Evolutionary conservation across 768 basidiomycete genomes (phyloP).

Genomic region (Trametes gibbosa): DNA sequence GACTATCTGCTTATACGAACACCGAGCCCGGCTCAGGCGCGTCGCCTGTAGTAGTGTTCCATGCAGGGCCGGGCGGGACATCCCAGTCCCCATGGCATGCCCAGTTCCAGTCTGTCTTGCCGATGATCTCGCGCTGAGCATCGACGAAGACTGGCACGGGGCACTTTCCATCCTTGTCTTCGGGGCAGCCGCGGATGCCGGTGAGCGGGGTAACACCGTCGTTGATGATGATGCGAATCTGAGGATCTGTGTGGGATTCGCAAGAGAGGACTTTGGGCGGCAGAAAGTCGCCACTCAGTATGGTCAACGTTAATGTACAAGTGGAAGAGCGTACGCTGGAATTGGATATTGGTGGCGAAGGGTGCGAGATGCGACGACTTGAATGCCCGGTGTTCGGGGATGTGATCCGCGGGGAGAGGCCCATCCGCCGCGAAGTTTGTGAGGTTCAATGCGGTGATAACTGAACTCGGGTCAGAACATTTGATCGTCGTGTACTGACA

Average conservation of each 20-base stretch:
- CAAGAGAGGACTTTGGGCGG: conserved; percentile 29
- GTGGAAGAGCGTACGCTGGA: conserved; percentile 61
- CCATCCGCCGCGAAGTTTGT: conserved; percentile 70
- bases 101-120: conserved; percentile 66
- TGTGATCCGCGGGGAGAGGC: conserved; percentile 72
- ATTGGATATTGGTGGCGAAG: conserved; percentile 85
- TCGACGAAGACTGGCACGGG: conserved; percentile 67
- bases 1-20: background rate
- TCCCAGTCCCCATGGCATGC: conserved; percentile 78
- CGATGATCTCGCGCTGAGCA: conserved; percentile 65
- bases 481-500: background rate
- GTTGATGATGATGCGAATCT: conserved; percentile 85
- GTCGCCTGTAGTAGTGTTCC: conserved; percentile 75
- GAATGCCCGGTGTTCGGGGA: conserved; percentile 64
- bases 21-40: conserved; percentile 38
- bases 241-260: conserved; percentile 34
- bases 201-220: conserved; percentile 84
- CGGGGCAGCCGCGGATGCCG: conserved; percentile 69
- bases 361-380: conserved; percentile 76
- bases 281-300: background rate
- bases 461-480: conserved; percentile 35
- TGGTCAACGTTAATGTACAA: background rate
- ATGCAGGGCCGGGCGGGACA: conserved; percentile 59
- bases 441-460: conserved; percentile 83
- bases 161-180: conserved; percentile 76